Evolutionary conservation across 441 rosid genomes (phyloP), one percentile per base, ranked within the genome.

Genomic region (Erysimum pusillum): DNA sequence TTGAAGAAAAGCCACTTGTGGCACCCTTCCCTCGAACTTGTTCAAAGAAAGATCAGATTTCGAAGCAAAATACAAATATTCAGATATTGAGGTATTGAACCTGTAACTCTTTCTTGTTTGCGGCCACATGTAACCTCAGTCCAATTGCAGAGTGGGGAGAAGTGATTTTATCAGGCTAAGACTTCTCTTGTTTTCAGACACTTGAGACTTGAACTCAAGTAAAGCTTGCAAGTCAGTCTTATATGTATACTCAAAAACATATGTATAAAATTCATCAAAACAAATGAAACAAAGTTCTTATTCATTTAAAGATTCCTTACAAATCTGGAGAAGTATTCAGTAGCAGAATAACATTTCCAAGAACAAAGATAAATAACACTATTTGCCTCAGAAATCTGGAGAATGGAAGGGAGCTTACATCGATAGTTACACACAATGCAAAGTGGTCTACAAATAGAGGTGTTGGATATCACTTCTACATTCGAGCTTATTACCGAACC

Each of bases 131-230:
- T 22, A n/a, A 76, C 67, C 0, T 76, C 76, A 45, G 11, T 13
- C 80, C 76, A 76, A 3, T 1, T 35, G 52, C 80, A 76, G 15
- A 71, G 13, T 7, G 80, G 72, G 36, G 58, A 2, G 5, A 76
- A 61, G 57, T 7, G 36, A 5, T 61, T 76, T 76, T 76, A 76
- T 4, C 75, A 76, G 31, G 63, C 52, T 38, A 76, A 20, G 38
- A 69, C 34, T 6, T 69, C 69, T 32, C 48, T 60, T 69, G 68
- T 69, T 61, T 54, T 67, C 51, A 25, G 28, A 25, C 28, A 25
- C 28, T 25, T 25, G 28, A 25, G 28, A 25, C 28, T 25, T 25
- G 28, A 25, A 25, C 28, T 25, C 28, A 25, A 25, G 28, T 3
- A 25, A 25, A 25, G 28, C 28, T 25, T 25, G 28, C 2, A 25